Conservation (phyloP, 805 yeast genomes). For the Wickerhamomyces queroliae region DNA sequence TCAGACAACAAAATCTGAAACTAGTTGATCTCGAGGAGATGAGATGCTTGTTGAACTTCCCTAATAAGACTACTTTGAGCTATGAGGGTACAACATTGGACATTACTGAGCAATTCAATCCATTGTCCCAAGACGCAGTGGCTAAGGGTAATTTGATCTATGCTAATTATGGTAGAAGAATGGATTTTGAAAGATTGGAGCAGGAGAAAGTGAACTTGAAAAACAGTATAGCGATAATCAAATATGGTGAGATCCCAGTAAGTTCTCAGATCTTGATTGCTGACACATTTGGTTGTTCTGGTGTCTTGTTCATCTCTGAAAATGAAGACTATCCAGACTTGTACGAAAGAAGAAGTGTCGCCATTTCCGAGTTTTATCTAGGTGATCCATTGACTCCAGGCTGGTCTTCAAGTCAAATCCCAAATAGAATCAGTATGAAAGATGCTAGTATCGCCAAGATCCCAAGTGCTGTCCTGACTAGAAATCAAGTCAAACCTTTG, state of each 20-base stretch:
- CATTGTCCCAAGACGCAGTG: constrained; percentile 57
- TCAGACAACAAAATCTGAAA: constrained; percentile 51
- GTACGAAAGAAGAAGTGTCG: constrained; percentile 41
- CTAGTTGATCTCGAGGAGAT: constrained; percentile 44
- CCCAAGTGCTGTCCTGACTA: constrained; percentile 74
- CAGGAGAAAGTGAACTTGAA: constrained; percentile 32
- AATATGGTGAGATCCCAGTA: constrained; percentile 47
- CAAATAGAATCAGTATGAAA: constrained; percentile 35
- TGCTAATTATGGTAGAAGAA: constrained; percentile 57
- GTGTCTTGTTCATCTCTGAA: constrained; percentile 56
- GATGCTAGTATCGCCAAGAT: constrained; percentile 55
- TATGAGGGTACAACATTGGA: constrained; percentile 22
- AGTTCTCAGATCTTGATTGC: constrained; percentile 53
- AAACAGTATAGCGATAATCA: constrained; percentile 51
- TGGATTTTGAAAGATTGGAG: constrained; percentile 44
- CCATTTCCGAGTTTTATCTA: constrained; percentile 50
- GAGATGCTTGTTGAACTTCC: constrained; percentile 60
- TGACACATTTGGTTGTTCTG: constrained; percentile 49
- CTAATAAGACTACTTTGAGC: constrained; percentile 31
- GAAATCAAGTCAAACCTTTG: constrained; percentile 54
- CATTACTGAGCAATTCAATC: constrained; percentile 50
- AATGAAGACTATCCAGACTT: constrained; percentile 26
- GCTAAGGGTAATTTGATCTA: constrained; percentile 50
- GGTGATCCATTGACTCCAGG: constrained; percentile 86
- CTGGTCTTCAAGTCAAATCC: constrained; percentile 43